Evolutionary conservation across 2,329 filamentous ascomycete species (phyloP), one percentile per base, ranked within the genome.

Genomic region (Pseudogymnoascus verrucosus): DNA sequence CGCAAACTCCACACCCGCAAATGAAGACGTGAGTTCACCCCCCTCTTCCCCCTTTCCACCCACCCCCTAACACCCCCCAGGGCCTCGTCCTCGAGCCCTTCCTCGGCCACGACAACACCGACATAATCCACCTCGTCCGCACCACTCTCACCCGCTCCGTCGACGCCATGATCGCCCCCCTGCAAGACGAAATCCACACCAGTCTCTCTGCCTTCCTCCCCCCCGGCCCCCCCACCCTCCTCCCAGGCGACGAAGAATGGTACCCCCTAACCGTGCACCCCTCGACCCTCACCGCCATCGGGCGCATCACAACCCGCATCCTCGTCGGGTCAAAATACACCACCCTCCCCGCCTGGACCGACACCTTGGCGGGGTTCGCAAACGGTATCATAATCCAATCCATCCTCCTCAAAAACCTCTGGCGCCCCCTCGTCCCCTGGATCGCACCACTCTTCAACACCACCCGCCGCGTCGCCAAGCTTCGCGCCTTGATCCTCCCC

Each of bases 21-120:
- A 60, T 5, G 57, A 60, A 60, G 57, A 60, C 6, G 51, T 59
- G 23, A 31, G 51, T 28, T 6, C 26, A 28, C 6, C 28, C 28
- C 6, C 28, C 28, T 6, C 16, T 12, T 10, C 7, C 51, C 51
- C 23, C n/a, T 3, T 16, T 14, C 3, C 5, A 14, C 10, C 26
- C 7, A 31, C 7, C 10, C n/a, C 3, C 51, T 59, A 59, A 59
- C 5, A 4, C 51, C 23, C 51, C 23, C 31, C 42, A 59, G 51
- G 21, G 21, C 31, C 57, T 60, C 28, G 36, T 60, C 57, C 57
- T 60, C n/a, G 36, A 39, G 3, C 57, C 57, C 28, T 60, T 60
- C 31, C 57, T 60, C 57, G 57, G 31, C 57, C 57, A 36, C 57
- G 57, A 60, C 57, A 60, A 60, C 57, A 39, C 31, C n/a, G 57